These are phyloP conservation scores for Xylariales sp. DNA, from an alignment of 2,329 filamentous ascomycete genomes.

Conservation along the genomic window DNA sequence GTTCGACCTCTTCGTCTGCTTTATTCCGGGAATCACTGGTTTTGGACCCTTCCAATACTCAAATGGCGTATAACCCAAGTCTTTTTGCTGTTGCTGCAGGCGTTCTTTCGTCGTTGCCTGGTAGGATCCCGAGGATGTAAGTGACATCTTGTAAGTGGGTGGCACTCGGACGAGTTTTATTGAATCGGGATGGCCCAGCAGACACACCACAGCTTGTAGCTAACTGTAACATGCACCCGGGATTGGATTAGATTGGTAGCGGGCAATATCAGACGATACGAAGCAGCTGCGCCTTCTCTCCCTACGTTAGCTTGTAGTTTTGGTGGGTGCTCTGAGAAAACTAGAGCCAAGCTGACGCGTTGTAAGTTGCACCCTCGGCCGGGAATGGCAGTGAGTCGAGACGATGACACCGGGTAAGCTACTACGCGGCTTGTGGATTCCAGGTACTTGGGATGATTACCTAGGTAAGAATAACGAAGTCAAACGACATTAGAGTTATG, in stretches of 20 bases:
- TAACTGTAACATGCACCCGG: no score
- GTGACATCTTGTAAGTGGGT: background rate
- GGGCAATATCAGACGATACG: no score
- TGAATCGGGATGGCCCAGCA: background rate
- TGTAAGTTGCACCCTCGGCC: conserved; percentile 19
- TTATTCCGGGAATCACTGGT: conserved; percentile 6
- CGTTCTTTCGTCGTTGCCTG: conserved; percentile 4
- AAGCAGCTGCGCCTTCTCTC: background rate
- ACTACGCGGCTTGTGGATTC: conserved; percentile 3
- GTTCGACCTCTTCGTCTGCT: conserved; percentile 1
- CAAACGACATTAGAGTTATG: background rate
- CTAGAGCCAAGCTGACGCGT: conserved; percentile 19
- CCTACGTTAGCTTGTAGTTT: background rate
- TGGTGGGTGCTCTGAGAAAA: conserved; percentile 9
- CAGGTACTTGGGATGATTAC: background rate
- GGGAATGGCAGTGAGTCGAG: conserved; percentile 12
- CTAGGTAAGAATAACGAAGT: background rate
- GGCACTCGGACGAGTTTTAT: background rate
- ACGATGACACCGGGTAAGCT: conserved; percentile 11
- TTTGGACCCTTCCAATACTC: conserved; percentile 15
- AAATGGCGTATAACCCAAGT: conserved; percentile 11
- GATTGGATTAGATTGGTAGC: no score
- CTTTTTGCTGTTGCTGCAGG: background rate
- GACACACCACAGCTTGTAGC: no score
- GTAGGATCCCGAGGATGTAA: background rate